Conservation (phyloP, 345 rosid genomes). For the Eutrema heterophyllum region DNA sequence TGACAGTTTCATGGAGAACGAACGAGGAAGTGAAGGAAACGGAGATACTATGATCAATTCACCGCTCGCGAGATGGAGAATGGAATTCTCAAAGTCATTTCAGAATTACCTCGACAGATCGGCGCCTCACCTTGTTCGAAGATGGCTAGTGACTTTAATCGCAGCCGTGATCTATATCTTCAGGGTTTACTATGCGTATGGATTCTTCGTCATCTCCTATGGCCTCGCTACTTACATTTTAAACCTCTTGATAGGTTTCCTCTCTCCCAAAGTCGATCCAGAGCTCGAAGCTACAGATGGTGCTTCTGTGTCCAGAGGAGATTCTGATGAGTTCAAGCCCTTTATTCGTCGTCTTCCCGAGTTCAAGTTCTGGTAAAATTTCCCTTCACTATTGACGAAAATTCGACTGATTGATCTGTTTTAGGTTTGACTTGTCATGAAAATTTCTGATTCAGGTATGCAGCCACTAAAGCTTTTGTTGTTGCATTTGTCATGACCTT, state of each 20-base stretch:
- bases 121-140: constrained; percentile 37
- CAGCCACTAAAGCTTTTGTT: constrained; percentile 66
- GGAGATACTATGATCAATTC: constrained; percentile 15
- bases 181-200: constrained; percentile 55
- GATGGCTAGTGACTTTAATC: constrained; percentile 61
- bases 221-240: constrained; percentile 70
- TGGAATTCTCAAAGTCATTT: constrained; percentile 41
- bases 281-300: constrained; percentile 61
- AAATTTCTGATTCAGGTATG: constrained; percentile 41
- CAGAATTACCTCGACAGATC: constrained; percentile 49
- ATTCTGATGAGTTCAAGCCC: constrained; percentile 65
- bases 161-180: constrained; percentile 46
- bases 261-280: constrained; percentile 74
- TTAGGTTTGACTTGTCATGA: background rate
- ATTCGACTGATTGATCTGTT: background rate
- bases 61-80: constrained; percentile 41
- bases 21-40: constrained; percentile 28
- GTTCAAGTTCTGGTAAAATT: constrained; percentile 65
- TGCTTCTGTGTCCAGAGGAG: constrained; percentile 43
- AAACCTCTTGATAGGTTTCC: constrained; percentile 76
- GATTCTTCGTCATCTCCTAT: constrained; percentile 59
- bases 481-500: constrained; percentile 76
- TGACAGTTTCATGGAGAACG: constrained; percentile 37
- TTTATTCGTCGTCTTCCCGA: constrained; percentile 82
- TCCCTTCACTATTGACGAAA: background rate